Base-by-base conservation (phyloP, 305 asterid genomes). In the Solanum hybrid region DNA sequence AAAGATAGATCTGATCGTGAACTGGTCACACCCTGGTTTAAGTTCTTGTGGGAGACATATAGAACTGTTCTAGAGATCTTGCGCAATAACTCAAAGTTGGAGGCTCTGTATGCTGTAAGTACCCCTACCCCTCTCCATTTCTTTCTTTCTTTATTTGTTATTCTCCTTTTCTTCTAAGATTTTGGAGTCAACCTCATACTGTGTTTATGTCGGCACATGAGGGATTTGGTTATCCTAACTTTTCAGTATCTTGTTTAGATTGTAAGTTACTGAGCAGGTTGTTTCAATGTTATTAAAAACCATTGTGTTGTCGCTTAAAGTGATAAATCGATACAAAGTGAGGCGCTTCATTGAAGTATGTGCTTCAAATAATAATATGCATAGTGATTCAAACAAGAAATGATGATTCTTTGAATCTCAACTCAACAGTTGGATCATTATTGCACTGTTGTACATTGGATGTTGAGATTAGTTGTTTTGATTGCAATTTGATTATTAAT, bases 1-100 rank as follows among this genome's bases (percentile, higher is more conserved):
- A 93, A 93, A 78, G 93, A 93, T 20, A 89, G 93, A 45, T 93
- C 94, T 90, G 93, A 93, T 57, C 92, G 94, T 31, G 93, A 93
- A 86, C 92, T 91, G 39, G 93, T 93, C 51, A 93, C 93, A 2
- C 94, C 72, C 26, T 61, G 72, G 72, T 61, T 61, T 61, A 61
- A 61, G 72, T 61, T 61, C 72, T 61, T 61, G 72, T 61, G 72
- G 72, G 72, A 61, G 72, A 61, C 72, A 61, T 61, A 61, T 61
- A 61, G 72, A 61, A 61, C 72, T 61, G 72, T 61, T 20, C 26
- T 61, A 61, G 72, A 61, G 72, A 61, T 61, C 72, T 61, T 61
- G 72, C 72, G 72, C 26, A 61, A 61, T 20, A 61, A 61, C 11
- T 61, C 72, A 61, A 61, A 61, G 26, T 61, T 61, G 26, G 72